Evolutionary conservation across 768 basidiomycete species (phyloP).

Genomic region (Russula earlei): DNA sequence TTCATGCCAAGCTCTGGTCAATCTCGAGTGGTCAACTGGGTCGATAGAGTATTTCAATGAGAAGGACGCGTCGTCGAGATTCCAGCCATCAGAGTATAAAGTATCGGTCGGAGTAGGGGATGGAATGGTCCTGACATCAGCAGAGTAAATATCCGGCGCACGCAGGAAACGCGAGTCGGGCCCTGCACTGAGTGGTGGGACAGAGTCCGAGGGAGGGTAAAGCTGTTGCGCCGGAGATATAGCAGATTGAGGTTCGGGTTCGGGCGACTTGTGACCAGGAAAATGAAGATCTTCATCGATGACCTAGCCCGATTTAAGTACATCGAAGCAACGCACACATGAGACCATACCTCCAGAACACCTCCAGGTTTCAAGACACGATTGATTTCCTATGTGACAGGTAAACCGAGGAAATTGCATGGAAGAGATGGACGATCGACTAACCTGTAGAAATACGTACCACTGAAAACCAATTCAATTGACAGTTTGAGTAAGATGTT

Average conservation of each 20-base stretch:
- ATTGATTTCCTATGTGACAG: conserved; percentile 44
- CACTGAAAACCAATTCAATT: conserved; percentile 1
- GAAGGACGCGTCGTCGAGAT: not conserved
- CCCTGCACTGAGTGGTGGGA: not conserved
- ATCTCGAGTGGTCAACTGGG: conserved; percentile 16
- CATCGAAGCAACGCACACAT: not conserved
- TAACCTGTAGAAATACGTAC: conserved; percentile 15
- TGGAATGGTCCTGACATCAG: not conserved
- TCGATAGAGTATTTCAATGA: conserved; percentile 1
- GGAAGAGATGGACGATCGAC: not conserved
- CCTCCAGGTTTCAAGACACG: conserved; percentile 57
- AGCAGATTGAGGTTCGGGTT: not conserved
- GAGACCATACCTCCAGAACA: conserved; percentile 46
- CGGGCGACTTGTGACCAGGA: conserved; percentile 33
- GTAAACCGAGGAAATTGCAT: conserved; percentile 17
- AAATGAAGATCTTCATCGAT: conserved; percentile 70
- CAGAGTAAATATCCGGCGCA: not conserved
- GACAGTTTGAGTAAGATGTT: not conserved
- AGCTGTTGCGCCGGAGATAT: not conserved
- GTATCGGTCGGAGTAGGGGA: not conserved
- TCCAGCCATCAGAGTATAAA: not conserved
- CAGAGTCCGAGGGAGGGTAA: not conserved
- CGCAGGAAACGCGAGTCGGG: not conserved
- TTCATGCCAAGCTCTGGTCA: conserved; percentile 17
- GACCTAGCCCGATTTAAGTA: conserved; percentile 33